Conservation (phyloP, 345 rosid genomes). For the Anastatica hierochuntica region DNA sequence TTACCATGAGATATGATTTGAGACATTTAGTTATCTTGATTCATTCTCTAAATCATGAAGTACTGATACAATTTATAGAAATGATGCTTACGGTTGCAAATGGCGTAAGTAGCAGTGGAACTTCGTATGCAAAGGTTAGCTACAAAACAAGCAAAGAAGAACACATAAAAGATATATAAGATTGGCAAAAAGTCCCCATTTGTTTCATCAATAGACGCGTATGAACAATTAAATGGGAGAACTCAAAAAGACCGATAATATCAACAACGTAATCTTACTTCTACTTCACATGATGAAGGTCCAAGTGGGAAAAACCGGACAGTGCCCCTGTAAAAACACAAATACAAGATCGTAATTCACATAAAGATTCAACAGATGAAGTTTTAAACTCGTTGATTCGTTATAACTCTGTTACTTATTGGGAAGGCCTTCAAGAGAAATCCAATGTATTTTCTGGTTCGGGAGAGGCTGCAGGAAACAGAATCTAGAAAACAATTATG, state of each 20-base stretch:
- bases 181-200: too few species aligned
- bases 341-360: background rate
- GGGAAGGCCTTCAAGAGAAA: constrained; percentile 78
- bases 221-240: too few species aligned
- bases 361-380: constrained; percentile 5
- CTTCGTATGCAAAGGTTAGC: constrained; percentile 92
- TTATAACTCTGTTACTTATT: constrained; percentile 48
- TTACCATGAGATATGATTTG: too few species aligned
- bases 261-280: constrained; percentile 34
- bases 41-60: background rate
- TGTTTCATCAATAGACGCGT: too few species aligned
- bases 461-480: constrained; percentile 55
- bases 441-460: constrained; percentile 92
- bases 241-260: too few species aligned
- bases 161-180: background rate
- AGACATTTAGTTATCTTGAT: too few species aligned
- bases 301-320: constrained; percentile 82
- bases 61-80: too few species aligned
- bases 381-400: background rate
- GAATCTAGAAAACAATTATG: background rate
- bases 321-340: constrained; percentile 47
- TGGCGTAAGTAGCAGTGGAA: constrained; percentile 68
- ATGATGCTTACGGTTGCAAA: constrained; percentile 72
- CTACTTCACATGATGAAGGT: constrained; percentile 57
- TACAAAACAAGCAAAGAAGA: constrained; percentile 44